Evolutionary conservation across 2,329 filamentous ascomycete species (phyloP).

Genomic region (Epichloe sibirici): DNA sequence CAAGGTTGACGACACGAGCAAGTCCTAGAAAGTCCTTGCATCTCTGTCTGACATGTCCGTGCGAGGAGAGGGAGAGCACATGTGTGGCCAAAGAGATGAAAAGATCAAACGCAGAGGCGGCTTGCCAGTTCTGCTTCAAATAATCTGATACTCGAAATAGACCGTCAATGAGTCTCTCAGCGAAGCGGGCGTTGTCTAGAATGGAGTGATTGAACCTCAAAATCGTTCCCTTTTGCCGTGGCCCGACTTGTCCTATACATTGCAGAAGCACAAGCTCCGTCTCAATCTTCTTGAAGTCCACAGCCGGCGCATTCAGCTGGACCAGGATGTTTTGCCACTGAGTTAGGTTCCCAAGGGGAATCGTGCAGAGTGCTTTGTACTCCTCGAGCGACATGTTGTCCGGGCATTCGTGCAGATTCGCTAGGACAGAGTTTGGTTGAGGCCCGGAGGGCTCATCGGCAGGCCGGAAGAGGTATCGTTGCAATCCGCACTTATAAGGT

Average conservation of each 20-base stretch:
- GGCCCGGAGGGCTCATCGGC: slow-evolving; percentile 3
- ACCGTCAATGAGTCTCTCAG: neutral
- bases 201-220: slow-evolving; percentile 5
- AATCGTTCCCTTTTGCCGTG: fast-evolving
- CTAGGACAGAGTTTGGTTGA: slow-evolving; percentile 38
- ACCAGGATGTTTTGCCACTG: slow-evolving; percentile 13
- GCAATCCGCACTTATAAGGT: slow-evolving; percentile 6
- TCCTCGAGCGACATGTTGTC: slow-evolving; percentile 36
- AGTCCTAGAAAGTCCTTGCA: neutral
- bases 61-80: neutral
- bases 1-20: neutral
- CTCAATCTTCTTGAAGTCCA: slow-evolving; percentile 15
- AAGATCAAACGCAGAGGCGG: neutral
- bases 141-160: neutral
- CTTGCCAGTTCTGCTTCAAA: slow-evolving; percentile 3
- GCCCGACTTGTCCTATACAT: slow-evolving; percentile 11
- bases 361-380: slow-evolving; percentile 27
- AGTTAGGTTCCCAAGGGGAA: slow-evolving; percentile 9
- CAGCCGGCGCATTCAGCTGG: slow-evolving; percentile 11
- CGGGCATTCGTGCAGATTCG: slow-evolving; percentile 36
- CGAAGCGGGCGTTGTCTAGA: neutral
- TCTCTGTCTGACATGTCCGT: neutral
- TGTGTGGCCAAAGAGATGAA: neutral
- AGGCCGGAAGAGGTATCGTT: slow-evolving; percentile 8
- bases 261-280: slow-evolving; percentile 12